Evolutionary conservation across 2,329 filamentous ascomycete species (phyloP).

Genomic region (Geoglossum cookeanum): DNA sequence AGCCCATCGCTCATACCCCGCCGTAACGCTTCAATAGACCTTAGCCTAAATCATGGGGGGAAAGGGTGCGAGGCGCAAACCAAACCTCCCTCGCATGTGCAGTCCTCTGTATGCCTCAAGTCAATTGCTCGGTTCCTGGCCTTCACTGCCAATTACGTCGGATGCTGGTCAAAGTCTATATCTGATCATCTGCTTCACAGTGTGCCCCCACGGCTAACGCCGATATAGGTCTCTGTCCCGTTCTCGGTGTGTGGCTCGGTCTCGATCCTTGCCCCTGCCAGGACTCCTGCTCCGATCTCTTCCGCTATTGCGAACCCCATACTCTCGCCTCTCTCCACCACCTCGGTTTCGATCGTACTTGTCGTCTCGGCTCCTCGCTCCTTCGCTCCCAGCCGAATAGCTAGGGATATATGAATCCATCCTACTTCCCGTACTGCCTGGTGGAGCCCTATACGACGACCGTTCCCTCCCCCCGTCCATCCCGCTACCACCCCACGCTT

Average conservation of each 20-base stretch:
- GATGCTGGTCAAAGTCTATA: not conserved
- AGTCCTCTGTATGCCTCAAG: not conserved
- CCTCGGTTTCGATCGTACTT: conserved; percentile 4
- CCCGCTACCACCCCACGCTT: conserved; percentile 7
- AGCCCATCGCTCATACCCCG: no score
- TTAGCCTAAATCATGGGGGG: no score
- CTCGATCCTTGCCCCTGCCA: conserved; percentile 7
- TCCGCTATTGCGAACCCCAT: conserved; percentile 11
- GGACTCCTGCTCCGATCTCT: conserved; percentile 14
- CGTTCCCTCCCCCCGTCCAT: not conserved
- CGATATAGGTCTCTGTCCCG: conserved; percentile 20
- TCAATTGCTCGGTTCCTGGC: not conserved
- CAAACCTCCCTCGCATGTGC: not conserved
- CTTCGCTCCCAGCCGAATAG: conserved; percentile 3
- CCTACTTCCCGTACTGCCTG: not conserved
- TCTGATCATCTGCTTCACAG: not conserved
- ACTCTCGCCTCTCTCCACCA: conserved; percentile 5
- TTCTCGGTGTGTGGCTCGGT: conserved; percentile 16
- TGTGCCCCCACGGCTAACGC: not conserved
- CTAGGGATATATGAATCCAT: conserved; percentile 7
- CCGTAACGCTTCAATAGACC: no score
- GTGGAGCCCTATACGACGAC: not conserved
- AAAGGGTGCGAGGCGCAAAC: not conserved
- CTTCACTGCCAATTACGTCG: not conserved
- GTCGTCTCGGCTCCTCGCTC: conserved; percentile 3